Conservation (phyloP, 306 rosid genomes). For the Hylodesmum podocarpum region DNA sequence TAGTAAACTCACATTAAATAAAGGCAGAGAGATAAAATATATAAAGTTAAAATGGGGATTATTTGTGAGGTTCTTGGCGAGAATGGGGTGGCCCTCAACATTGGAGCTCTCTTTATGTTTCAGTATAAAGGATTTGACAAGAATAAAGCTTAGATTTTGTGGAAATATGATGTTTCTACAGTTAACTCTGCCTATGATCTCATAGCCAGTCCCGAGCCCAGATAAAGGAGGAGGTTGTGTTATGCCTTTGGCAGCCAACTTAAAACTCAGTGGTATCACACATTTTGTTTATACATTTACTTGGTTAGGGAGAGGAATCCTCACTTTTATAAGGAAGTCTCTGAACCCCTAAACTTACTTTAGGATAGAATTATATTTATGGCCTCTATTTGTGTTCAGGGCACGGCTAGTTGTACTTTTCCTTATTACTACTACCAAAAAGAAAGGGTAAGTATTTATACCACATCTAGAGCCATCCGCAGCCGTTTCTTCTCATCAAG, state of each 20-base stretch:
- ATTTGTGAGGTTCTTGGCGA: not conserved
- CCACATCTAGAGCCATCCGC: constrained; percentile 99
- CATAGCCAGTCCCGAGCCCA: too few relatives aligned
- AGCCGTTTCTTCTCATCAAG: constrained; percentile 90
- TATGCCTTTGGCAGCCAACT: too few relatives aligned
- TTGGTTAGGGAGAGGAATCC: constrained; percentile 21
- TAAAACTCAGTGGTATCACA: too few relatives aligned
- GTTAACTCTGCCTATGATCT: too few relatives aligned
- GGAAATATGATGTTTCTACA: not conserved
- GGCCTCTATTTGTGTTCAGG: constrained; percentile 26
- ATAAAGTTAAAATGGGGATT: constrained; percentile 6
- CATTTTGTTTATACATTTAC: not conserved
- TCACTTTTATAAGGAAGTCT: constrained; percentile 10
- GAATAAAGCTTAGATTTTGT: constrained; percentile 14
- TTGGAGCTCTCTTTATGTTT: constrained; percentile 4
- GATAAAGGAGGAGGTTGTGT: too few relatives aligned
- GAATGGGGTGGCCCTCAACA: constrained; percentile 3
- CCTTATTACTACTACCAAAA: not conserved
- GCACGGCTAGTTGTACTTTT: not conserved
- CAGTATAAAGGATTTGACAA: not conserved
- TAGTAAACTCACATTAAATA: constrained; percentile 30
- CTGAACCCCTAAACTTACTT: constrained; percentile 13
- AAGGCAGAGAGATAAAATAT: not conserved
- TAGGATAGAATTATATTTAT: constrained; percentile 2
- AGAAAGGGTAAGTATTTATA: constrained; percentile 35